phyloP scores from a whole-genome alignment of 495 filamentous ascomycete genomes.

The Xylaria bambusicola region DNA sequence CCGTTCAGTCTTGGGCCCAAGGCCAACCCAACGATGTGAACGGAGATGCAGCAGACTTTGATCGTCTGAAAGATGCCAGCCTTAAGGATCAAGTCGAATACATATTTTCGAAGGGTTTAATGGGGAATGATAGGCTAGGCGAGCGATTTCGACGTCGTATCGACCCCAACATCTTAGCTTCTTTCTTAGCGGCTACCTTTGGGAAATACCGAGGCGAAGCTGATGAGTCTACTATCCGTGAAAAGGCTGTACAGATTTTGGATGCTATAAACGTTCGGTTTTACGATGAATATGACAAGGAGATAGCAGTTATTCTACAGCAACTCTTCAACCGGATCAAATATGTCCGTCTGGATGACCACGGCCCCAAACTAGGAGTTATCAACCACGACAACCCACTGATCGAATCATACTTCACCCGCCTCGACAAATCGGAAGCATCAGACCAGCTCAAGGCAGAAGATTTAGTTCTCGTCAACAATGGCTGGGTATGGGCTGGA shows the following conservation, averaged over 20 bases:
- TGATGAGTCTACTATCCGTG: conserved; percentile 50
- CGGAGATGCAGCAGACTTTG: conserved; percentile 41
- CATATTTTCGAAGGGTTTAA: conserved; percentile 59
- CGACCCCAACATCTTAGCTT: conserved; percentile 67
- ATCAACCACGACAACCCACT: conserved; percentile 76
- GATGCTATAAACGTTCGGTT: conserved; percentile 85
- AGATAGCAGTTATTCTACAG: conserved; percentile 78
- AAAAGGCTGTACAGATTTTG: conserved; percentile 61
- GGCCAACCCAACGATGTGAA: conserved; percentile 53
- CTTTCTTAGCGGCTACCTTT: conserved; percentile 65
- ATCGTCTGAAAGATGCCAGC: conserved; percentile 43
- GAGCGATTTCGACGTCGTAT: conserved; percentile 73
- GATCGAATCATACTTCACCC: conserved; percentile 96
- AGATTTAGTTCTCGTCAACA: conserved; percentile 84
- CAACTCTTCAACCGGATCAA: conserved; percentile 93
- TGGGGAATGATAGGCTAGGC: conserved; percentile 69
- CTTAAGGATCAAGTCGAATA: conserved; percentile 55
- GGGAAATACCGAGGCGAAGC: conserved; percentile 63
- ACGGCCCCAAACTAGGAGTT: conserved; percentile 85
- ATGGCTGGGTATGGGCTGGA: conserved; percentile 98
- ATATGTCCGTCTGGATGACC: conserved; percentile 85
- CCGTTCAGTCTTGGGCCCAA: conserved; percentile 69
- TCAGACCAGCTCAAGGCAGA: conserved; percentile 77
- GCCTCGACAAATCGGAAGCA: conserved; percentile 75
- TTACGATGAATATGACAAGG: conserved; percentile 87